phyloP scores from a whole-genome alignment of 2,329 filamentous ascomycete genomes.

The Ceratocystis alfenasii region DNA sequence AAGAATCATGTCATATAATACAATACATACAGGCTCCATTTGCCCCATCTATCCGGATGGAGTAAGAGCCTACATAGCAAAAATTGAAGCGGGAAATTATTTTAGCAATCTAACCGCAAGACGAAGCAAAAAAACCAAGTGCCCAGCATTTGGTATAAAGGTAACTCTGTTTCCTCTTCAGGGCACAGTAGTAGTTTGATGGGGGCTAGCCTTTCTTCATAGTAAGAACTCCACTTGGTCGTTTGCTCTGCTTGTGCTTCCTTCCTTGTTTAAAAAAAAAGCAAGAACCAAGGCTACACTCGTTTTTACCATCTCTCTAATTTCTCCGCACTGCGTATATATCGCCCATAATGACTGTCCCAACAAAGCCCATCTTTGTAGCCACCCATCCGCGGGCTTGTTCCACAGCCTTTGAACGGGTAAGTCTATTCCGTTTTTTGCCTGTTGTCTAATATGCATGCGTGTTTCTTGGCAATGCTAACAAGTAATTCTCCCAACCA shows the following conservation, averaged over 20 bases:
- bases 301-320: too few relatives aligned
- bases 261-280: constrained; percentile 23
- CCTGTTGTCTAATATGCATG: constrained; percentile 27
- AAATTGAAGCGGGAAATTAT: not conserved
- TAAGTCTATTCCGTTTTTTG: constrained; percentile 29
- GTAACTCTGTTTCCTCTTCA: not conserved
- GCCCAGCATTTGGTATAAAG: not conserved
- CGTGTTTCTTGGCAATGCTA: constrained; percentile 9
- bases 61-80: not conserved
- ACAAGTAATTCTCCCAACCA: not conserved
- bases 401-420: constrained; percentile 93
- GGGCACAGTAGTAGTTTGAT: not conserved
- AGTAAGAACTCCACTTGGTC: not conserved
- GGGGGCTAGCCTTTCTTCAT: not conserved
- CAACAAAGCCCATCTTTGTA: constrained; percentile 64
- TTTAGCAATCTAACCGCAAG: not conserved
- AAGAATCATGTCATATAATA: not conserved
- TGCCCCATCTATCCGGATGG: not conserved
- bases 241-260: constrained; percentile 12
- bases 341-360: constrained; percentile 40
- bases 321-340: too few relatives aligned
- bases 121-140: not conserved
- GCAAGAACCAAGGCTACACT: not conserved
- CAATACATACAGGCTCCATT: not conserved
- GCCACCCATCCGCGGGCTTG: constrained; percentile 89